Evolutionary conservation across 2,329 filamentous ascomycete genomes (phyloP).

Genomic region (Daldinia sp.): DNA sequence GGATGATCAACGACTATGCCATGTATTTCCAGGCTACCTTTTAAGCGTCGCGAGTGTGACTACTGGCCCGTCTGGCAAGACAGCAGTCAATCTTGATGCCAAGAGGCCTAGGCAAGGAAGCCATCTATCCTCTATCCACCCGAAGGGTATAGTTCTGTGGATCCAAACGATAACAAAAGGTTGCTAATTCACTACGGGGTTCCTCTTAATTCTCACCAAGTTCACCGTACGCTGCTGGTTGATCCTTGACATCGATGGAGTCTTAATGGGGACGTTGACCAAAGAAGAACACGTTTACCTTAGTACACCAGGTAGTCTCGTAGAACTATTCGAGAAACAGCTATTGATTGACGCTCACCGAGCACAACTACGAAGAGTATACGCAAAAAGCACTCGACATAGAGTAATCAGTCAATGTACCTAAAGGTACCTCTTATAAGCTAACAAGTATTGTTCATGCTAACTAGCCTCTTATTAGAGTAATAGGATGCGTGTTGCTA

Average conservation of each 20-base stretch:
- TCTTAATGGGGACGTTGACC: neutral
- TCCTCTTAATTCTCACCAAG: constrained; percentile 16
- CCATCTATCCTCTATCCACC: constrained; percentile 25
- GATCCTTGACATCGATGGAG: constrained; percentile 11
- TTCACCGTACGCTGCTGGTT: neutral
- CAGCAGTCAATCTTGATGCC: constrained; percentile 39
- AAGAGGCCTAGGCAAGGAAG: constrained; percentile 32
- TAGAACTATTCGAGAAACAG: constrained; percentile 14
- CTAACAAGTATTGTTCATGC: constrained; percentile 22
- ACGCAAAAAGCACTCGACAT: constrained; percentile 5
- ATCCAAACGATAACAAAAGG: constrained; percentile 25
- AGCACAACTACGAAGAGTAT: constrained; percentile 11
- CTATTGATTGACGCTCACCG: constrained; percentile 17
- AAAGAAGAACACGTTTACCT: constrained; percentile 6
- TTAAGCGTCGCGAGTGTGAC: constrained; percentile 21
- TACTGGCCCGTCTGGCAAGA: constrained; percentile 12
- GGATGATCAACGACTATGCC: constrained; percentile 29
- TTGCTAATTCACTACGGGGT: constrained; percentile 14
- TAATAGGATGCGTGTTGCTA: constrained; percentile 26
- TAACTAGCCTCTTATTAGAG: constrained; percentile 30
- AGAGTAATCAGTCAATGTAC: constrained; percentile 21
- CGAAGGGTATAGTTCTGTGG: constrained; percentile 32
- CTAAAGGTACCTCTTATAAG: constrained; percentile 19
- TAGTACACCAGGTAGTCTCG: constrained; percentile 5
- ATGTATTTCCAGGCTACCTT: constrained; percentile 23